These are phyloP conservation scores for Hericium coralloides DNA, from an alignment of 768 basidiomycete species.

Conservation along the genomic window DNA sequence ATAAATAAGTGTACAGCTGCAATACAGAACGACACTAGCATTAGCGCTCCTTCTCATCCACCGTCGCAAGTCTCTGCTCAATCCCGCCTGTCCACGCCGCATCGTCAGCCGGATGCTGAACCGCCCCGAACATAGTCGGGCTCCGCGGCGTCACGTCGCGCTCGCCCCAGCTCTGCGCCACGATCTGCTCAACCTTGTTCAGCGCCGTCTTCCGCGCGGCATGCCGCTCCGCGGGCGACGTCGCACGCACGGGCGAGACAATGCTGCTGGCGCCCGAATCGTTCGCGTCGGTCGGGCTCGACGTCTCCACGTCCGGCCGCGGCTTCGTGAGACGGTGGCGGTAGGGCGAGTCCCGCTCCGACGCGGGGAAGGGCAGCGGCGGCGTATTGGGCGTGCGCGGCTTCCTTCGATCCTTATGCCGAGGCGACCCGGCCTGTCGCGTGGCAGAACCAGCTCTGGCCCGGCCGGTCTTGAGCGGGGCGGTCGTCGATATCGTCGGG, in stretches of 20 bases:
- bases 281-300: background rate
- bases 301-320: background rate
- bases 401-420: too few relatives aligned
- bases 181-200: constrained; percentile 21
- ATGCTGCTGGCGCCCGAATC: constrained; percentile 9
- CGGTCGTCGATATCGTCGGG: background rate
- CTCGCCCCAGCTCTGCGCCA: constrained; percentile 21
- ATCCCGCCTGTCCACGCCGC: constrained; percentile 8
- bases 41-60: background rate
- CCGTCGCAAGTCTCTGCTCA: constrained; percentile 10
- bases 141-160: constrained; percentile 9
- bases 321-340: constrained; percentile 15
- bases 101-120: background rate
- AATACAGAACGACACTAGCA: background rate
- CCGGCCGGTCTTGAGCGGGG: background rate
- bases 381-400: too few relatives aligned
- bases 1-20: background rate
- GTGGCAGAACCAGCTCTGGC: background rate
- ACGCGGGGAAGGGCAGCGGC: too few relatives aligned
- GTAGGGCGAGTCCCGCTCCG: background rate
- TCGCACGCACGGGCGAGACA: constrained; percentile 1
- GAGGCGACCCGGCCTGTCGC: too few relatives aligned
- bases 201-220: constrained; percentile 20
- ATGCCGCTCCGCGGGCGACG: constrained; percentile 19
- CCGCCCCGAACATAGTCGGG: constrained; percentile 16